A percentile compares a stretch with the other conserved stretches of the same genome.
phyloP scores from a whole-genome alignment of 129 eudicot genomes.

The Flaveria linearis region DNA sequence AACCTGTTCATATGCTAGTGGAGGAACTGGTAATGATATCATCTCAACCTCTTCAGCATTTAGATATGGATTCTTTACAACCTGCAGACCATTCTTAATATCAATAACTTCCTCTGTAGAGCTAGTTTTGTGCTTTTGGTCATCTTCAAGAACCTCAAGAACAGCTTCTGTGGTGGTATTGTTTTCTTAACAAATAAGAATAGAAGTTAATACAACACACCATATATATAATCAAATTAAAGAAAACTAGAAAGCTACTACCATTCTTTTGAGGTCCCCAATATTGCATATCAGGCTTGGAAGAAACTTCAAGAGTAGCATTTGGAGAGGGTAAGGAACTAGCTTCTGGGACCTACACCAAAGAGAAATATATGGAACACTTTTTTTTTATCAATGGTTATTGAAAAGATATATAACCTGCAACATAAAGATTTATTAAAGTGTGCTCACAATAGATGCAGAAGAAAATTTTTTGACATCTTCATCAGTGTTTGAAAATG shows the following conservation, averaged over 20 bases:
- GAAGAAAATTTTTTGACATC: constrained; percentile 14
- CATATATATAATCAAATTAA: neutral
- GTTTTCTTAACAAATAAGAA: neutral
- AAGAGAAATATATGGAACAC: neutral
- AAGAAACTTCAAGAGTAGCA: neutral
- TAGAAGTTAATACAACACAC: neutral
- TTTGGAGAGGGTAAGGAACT: neutral
- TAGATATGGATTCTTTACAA: neutral
- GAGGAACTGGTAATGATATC: neutral
- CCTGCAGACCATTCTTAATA: neutral
- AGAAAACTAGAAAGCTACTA: neutral
- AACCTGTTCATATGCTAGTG: neutral
- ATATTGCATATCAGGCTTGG: neutral
- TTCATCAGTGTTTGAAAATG: neutral
- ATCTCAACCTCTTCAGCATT: neutral
- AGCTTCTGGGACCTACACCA: constrained; percentile 24
- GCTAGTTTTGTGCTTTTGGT: neutral
- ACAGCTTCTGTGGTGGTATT: constrained; percentile 3
- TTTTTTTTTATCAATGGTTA: neutral
- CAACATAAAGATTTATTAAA: constrained; percentile 6
- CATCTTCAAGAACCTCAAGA: constrained; percentile 2
- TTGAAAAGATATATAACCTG: neutral
- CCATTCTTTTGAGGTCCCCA: constrained; percentile 6
- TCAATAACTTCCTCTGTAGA: neutral
- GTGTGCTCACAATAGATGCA: constrained; percentile 32